These are phyloP conservation scores for Pseudoturritis turrita DNA, from an alignment of 345 rosid genomes.

Conservation along the genomic window DNA sequence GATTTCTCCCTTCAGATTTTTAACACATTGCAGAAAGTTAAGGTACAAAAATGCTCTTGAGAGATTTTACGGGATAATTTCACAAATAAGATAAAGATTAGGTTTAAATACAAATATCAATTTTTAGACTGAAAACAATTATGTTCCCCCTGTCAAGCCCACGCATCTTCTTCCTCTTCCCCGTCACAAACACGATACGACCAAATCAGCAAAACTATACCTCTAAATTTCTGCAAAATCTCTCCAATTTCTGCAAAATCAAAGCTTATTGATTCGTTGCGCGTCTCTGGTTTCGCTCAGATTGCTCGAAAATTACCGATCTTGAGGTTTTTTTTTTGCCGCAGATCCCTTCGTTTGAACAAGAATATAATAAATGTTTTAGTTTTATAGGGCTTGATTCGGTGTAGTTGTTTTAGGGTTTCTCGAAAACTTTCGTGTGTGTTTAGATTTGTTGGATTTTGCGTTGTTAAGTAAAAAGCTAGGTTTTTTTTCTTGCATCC, in stretches of 20 bases:
- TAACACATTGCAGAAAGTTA: neutral
- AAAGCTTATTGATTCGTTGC: neutral
- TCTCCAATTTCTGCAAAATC: conserved; percentile 9
- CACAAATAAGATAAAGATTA: neutral
- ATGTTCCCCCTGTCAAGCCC: conserved; percentile 1
- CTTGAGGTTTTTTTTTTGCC: neutral
- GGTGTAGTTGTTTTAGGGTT: neutral
- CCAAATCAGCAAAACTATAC: conserved; percentile 10
- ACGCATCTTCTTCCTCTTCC: conserved; percentile 6
- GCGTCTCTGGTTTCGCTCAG: neutral
- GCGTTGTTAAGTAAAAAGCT: conserved; percentile 1
- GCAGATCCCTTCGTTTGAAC: neutral
- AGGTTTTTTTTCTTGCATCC: neutral
- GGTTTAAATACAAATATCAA: neutral
- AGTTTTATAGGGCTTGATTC: neutral
- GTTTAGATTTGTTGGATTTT: too few relatives aligned
- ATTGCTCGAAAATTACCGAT: neutral
- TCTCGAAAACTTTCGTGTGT: neutral
- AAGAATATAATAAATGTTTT: neutral
- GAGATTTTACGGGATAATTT: neutral
- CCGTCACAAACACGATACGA: conserved; percentile 12
- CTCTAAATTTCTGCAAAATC: neutral
- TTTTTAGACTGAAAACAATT: neutral
- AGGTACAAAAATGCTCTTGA: neutral
- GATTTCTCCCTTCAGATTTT: too few relatives aligned